Evolutionary conservation across 106 monocot species (phyloP).

Genomic region (Allium fistulosum): DNA sequence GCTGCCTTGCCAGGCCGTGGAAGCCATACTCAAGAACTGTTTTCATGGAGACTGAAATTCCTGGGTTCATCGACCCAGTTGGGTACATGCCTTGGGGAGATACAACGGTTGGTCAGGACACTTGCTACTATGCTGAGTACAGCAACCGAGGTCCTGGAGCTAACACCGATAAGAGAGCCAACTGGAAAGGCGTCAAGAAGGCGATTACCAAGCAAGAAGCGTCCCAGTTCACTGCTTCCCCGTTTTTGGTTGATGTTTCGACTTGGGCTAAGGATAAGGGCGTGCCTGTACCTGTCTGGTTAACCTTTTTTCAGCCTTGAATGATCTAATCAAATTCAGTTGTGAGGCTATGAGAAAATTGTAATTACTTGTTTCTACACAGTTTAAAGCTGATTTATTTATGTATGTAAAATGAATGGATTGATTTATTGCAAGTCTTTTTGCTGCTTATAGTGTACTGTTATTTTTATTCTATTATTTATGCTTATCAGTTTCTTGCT

Average conservation of each 20-base stretch:
- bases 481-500: no score
- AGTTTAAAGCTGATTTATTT: no score
- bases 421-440: no score
- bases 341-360: no score
- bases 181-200: conserved; percentile 23
- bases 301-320: background rate
- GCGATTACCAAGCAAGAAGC: conserved; percentile 3
- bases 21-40: conserved; percentile 53
- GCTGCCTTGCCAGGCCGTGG: conserved; percentile 86
- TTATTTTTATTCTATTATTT: no score
- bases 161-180: conserved; percentile 15
- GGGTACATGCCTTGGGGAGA: conserved; percentile 78
- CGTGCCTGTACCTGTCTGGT: conserved; percentile 9
- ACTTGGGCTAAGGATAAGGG: conserved; percentile 3
- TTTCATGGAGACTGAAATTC: conserved; percentile 67
- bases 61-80: conserved; percentile 37
- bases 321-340: no score
- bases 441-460: no score
- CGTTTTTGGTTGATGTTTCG: background rate
- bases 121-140: conserved; percentile 42
- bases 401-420: no score
- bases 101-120: conserved; percentile 12
- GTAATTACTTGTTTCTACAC: no score
- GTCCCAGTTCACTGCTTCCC: background rate
- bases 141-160: conserved; percentile 34